phyloP scores from a whole-genome alignment of 2,329 filamentous ascomycete genomes.

The Paramyrothecium roridum region DNA sequence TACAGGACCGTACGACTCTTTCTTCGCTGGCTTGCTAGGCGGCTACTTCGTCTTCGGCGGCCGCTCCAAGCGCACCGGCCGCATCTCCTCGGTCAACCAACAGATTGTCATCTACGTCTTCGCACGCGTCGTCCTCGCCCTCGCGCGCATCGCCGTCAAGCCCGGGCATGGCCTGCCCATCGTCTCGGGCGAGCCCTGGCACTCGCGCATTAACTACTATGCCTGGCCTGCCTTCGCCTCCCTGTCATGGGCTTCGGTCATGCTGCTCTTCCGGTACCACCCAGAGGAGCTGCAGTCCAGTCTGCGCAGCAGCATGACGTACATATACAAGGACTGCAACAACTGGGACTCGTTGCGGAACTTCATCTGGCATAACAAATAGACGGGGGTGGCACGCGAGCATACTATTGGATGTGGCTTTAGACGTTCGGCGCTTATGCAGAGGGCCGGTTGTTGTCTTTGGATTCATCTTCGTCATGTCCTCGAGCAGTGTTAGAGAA shows the following conservation, averaged over 20 bases:
- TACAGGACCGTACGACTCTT: slow-evolving; percentile 70
- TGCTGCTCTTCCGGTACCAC: slow-evolving; percentile 93
- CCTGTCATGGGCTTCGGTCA: slow-evolving; percentile 87
- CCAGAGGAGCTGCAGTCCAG: slow-evolving; percentile 89
- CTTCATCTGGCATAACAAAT: slow-evolving; percentile 82
- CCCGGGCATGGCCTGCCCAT: slow-evolving; percentile 48
- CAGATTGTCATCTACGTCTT: slow-evolving; percentile 99
- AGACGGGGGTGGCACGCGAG: slow-evolving; percentile 11
- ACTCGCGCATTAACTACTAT: slow-evolving; percentile 57
- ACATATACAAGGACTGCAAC: slow-evolving; percentile 90
- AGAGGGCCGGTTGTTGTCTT: too few relatives aligned
- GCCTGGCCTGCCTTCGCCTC: slow-evolving; percentile 93
- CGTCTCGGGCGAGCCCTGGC: slow-evolving; percentile 45
- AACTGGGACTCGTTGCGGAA: slow-evolving; percentile 85
- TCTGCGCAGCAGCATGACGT: slow-evolving; percentile 92
- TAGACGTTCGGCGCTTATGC: neutral
- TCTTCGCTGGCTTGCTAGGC: slow-evolving; percentile 82
- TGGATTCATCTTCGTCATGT: too few relatives aligned
- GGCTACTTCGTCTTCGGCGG: slow-evolving; percentile 90
- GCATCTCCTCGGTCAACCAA: slow-evolving; percentile 79
- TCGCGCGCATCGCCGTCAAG: slow-evolving; percentile 80
- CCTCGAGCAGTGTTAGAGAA: too few relatives aligned
- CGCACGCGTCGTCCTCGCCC: slow-evolving; percentile 79
- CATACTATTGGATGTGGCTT: neutral
- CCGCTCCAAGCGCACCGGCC: slow-evolving; percentile 58